phyloP scores from a whole-genome alignment of 805 yeast species.

The Grigorovia transvaalensis region DNA sequence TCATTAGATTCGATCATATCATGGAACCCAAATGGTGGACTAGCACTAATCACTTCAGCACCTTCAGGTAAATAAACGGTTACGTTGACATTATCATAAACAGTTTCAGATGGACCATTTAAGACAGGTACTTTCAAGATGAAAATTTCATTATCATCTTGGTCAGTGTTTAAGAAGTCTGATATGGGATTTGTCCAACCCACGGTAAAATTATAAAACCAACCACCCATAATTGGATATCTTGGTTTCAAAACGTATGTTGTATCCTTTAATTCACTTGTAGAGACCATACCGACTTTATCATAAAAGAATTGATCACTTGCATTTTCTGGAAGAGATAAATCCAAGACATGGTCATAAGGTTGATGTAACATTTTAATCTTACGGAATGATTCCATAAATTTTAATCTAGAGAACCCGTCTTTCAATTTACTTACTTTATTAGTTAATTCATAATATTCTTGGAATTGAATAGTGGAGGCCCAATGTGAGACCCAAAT shows the following conservation, averaged over 20 bases:
- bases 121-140: constrained; percentile 60
- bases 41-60: constrained; percentile 46
- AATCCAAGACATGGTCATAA: constrained; percentile 1
- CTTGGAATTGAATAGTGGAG: constrained; percentile 62
- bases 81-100: constrained; percentile 51
- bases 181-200: constrained; percentile 74
- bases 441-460: constrained; percentile 72
- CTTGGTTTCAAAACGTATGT: constrained; percentile 64
- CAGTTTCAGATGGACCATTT: constrained; percentile 59
- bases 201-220: constrained; percentile 90
- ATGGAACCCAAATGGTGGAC: constrained; percentile 39
- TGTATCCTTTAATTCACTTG: constrained; percentile 38
- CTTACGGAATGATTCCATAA: constrained; percentile 33
- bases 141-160: constrained; percentile 37
- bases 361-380: constrained; percentile 1
- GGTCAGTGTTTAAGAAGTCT: constrained; percentile 38
- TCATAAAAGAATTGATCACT: constrained; percentile 75
- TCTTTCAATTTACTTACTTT: constrained; percentile 55
- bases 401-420: constrained; percentile 76
- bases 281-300: constrained; percentile 86
- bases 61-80: constrained; percentile 81
- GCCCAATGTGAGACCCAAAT: constrained; percentile 88
- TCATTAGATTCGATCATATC: constrained; percentile 24
- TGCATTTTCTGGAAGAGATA: constrained; percentile 31
- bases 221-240: constrained; percentile 91